Percentiles rank a stretch among this genome's conserved stretches.
phyloP scores from a whole-genome alignment of 2,329 filamentous ascomycete genomes.

The Atkinsonella hypoxylon region DNA sequence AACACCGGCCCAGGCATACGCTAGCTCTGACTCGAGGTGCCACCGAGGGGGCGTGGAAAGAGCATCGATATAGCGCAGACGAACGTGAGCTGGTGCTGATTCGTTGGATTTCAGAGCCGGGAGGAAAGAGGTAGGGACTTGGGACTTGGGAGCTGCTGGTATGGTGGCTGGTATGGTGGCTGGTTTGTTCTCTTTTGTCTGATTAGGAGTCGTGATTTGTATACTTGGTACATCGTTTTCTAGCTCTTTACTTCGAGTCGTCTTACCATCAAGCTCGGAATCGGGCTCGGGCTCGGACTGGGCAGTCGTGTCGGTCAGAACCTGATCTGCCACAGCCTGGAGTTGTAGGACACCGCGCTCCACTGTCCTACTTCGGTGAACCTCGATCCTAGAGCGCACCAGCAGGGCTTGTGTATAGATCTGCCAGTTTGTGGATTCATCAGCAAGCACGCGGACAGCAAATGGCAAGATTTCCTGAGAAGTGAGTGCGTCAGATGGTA shows the following conservation, averaged over 20 bases:
- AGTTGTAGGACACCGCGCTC: conserved; percentile 86
- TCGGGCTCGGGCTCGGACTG: conserved; percentile 16
- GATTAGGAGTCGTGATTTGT: conserved; percentile 27
- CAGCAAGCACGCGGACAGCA: conserved; percentile 73
- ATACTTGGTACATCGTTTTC: conserved; percentile 32
- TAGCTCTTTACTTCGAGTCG: conserved; percentile 10
- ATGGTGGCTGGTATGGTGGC: conserved; percentile 5
- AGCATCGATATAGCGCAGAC: conserved; percentile 73
- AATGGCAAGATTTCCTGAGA: conserved; percentile 91
- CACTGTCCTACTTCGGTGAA: conserved; percentile 74
- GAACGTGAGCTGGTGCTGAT: conserved; percentile 62
- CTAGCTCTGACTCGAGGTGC: conserved; percentile 89
- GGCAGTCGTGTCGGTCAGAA: conserved; percentile 67
- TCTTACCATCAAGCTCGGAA: too few relatives aligned
- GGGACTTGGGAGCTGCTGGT: conserved; percentile 7
- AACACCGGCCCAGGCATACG: conserved; percentile 80
- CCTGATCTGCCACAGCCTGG: conserved; percentile 89
- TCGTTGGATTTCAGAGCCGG: conserved; percentile 64
- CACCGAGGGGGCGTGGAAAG: conserved; percentile 77
- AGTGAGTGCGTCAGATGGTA: conserved; percentile 73
- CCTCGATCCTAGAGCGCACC: conserved; percentile 79
- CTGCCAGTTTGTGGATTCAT: conserved; percentile 93
- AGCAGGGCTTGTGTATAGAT: conserved; percentile 90
- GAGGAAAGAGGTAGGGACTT: conserved; percentile 63
- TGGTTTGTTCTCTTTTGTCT: conserved; percentile 10